A percentile compares a stretch with the other conserved stretches of the same genome.
Evolutionary conservation across 306 rosid species (phyloP).

Genomic region (Pyrus bretschneideri): DNA sequence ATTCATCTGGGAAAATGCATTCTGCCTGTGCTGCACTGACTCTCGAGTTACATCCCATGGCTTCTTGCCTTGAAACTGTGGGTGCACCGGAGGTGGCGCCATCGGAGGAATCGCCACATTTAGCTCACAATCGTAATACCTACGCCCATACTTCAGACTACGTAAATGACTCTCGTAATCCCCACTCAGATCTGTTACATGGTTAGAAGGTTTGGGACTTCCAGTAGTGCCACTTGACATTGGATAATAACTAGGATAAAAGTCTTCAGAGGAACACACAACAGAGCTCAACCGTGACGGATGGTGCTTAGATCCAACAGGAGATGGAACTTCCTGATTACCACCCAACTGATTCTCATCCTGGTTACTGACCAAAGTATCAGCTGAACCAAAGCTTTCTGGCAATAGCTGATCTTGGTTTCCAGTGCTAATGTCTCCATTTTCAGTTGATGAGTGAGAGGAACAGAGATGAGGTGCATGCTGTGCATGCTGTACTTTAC

Average conservation of each 20-base stretch:
- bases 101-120: constrained; percentile 15
- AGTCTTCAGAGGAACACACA: constrained; percentile 28
- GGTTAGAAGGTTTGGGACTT: constrained; percentile 24
- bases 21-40: constrained; percentile 26
- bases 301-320: constrained; percentile 20
- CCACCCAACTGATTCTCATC: constrained; percentile 23
- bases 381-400: constrained; percentile 15
- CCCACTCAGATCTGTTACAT: constrained; percentile 44
- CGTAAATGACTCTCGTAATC: constrained; percentile 25
- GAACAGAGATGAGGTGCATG: constrained; percentile 23
- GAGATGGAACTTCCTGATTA: constrained; percentile 8
- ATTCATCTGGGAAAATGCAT: constrained; percentile 21
- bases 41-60: constrained; percentile 33
- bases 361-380: constrained; percentile 22
- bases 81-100: constrained; percentile 12
- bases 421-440: constrained; percentile 23
- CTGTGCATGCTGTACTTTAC: constrained; percentile 12
- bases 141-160: constrained; percentile 26
- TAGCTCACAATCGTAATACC: constrained; percentile 21
- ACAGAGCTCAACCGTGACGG: constrained; percentile 17
- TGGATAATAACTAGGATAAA: constrained; percentile 25
- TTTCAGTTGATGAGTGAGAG: neutral
- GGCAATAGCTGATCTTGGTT: constrained; percentile 1
- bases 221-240: constrained; percentile 11
- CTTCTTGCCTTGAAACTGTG: constrained; percentile 28